Conservation (phyloP, 179 eudicot genomes). For the Corrigiola litoralis region DNA sequence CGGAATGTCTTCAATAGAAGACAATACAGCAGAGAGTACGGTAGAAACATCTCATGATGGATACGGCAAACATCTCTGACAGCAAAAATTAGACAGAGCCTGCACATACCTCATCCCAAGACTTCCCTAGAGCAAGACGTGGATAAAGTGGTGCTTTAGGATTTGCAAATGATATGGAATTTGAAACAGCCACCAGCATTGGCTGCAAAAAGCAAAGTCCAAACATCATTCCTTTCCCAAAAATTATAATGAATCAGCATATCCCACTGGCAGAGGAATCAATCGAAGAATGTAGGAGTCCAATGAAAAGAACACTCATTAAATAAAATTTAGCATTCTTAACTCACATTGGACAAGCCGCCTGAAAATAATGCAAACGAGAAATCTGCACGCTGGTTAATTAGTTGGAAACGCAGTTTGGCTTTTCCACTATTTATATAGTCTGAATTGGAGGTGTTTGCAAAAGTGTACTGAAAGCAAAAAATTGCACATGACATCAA, state of each 20-base stretch:
- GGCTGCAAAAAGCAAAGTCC: constrained; percentile 50
- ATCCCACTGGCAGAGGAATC: background rate
- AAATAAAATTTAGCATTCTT: background rate
- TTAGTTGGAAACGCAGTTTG: constrained; percentile 47
- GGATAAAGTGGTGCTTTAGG: constrained; percentile 95
- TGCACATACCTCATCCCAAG: constrained; percentile 75
- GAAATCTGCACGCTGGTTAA: constrained; percentile 83
- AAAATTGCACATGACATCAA: background rate
- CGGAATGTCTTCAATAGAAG: too few species aligned
- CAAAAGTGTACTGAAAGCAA: constrained; percentile 55
- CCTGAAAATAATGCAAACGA: constrained; percentile 75
- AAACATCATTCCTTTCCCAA: background rate
- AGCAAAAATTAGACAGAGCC: background rate
- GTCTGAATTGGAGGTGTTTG: constrained; percentile 32
- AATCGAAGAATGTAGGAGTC: background rate
- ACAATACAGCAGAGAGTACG: background rate
- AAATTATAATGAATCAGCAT: background rate
- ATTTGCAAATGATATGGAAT: constrained; percentile 51
- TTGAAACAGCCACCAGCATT: constrained; percentile 65
- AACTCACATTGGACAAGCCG: constrained; percentile 51
- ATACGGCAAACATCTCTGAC: background rate
- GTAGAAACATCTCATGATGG: background rate
- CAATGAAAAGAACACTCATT: background rate
- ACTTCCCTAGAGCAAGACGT: constrained; percentile 85
- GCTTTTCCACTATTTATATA: constrained; percentile 52